Evolutionary conservation across 495 filamentous ascomycete genomes (phyloP).

Genomic region (Symbiotaphrina buchneri): DNA sequence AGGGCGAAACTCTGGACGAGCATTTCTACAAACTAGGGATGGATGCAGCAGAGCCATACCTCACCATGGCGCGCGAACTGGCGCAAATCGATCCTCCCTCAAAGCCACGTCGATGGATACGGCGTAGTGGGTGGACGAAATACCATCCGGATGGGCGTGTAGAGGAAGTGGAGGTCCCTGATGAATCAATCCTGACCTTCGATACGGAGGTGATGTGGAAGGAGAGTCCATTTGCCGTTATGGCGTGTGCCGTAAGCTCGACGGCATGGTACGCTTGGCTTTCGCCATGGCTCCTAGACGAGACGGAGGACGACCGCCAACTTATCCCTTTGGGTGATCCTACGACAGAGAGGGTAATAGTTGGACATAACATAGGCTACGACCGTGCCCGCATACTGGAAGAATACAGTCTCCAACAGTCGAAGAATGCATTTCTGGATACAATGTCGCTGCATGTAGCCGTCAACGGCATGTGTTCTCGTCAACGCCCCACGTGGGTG

Average conservation of each 20-base stretch:
- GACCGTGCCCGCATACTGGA: slow-evolving; percentile 75
- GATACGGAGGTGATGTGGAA: slow-evolving; percentile 97
- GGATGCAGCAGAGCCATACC: slow-evolving; percentile 76
- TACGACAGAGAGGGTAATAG: slow-evolving; percentile 42
- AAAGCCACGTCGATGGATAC: slow-evolving; percentile 65
- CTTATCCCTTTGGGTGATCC: slow-evolving; percentile 71
- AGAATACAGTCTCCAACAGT: slow-evolving; percentile 69
- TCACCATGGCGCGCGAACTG: slow-evolving; percentile 52
- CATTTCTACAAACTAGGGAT: slow-evolving; percentile 84
- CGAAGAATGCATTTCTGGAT: slow-evolving; percentile 74
- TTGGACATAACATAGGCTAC: slow-evolving; percentile 93
- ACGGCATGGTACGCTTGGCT: slow-evolving; percentile 94
- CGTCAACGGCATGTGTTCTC: slow-evolving; percentile 97
- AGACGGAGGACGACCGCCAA: slow-evolving; percentile 54
- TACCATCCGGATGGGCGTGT: slow-evolving; percentile 52
- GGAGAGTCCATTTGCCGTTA: slow-evolving; percentile 71
- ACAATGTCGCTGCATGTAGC: slow-evolving; percentile 98
- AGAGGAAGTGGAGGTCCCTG: slow-evolving; percentile 50
- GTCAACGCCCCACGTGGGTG: slow-evolving; percentile 90
- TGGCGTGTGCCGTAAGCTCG: slow-evolving; percentile 81
- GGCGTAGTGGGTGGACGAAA: slow-evolving; percentile 78
- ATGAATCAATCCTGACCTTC: slow-evolving; percentile 69
- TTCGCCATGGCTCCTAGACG: slow-evolving; percentile 81
- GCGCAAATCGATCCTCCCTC: slow-evolving; percentile 37
- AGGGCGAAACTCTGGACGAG: slow-evolving; percentile 69